These are phyloP conservation scores for Saccharomycopsis javanensis DNA, from an alignment of 805 yeast species.

Conservation along the genomic window DNA sequence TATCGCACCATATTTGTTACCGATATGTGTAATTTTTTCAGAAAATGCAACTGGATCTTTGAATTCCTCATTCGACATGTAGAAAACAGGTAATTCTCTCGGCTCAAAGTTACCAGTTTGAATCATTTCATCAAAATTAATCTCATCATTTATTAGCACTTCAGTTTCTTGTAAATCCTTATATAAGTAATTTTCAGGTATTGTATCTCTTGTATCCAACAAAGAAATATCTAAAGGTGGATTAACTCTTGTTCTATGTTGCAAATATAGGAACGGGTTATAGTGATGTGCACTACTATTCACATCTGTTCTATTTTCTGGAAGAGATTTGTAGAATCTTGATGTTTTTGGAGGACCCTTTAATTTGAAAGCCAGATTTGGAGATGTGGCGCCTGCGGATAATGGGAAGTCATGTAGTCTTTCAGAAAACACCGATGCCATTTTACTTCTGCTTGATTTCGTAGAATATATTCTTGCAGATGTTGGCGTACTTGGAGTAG, in stretches of 20 bases:
- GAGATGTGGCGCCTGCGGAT: background rate
- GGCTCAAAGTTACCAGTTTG: background rate
- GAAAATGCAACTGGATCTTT: constrained; percentile 48
- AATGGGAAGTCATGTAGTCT: constrained; percentile 1
- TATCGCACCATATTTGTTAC: constrained; percentile 50
- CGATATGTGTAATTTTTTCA: constrained; percentile 37
- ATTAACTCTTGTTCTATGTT: constrained; percentile 29
- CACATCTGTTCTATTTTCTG: constrained; percentile 10
- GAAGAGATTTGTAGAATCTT: constrained; percentile 17
- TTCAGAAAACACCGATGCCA: constrained; percentile 16
- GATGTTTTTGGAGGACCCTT: constrained; percentile 18
- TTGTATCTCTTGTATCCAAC: constrained; percentile 26
- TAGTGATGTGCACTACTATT: constrained; percentile 22
- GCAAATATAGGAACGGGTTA: constrained; percentile 29
- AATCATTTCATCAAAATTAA: background rate
- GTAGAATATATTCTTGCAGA: background rate
- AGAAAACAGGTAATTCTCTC: constrained; percentile 33
- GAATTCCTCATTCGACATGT: constrained; percentile 41
- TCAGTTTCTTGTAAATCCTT: constrained; percentile 13
- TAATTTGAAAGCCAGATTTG: background rate
- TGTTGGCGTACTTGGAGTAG: background rate
- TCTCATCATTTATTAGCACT: constrained; percentile 11
- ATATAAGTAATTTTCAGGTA: constrained; percentile 19
- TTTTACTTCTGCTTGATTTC: constrained; percentile 10
- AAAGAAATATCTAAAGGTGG: constrained; percentile 29